phyloP scores from a whole-genome alignment of 441 rosid genomes.

The Caryocar brasiliense region DNA sequence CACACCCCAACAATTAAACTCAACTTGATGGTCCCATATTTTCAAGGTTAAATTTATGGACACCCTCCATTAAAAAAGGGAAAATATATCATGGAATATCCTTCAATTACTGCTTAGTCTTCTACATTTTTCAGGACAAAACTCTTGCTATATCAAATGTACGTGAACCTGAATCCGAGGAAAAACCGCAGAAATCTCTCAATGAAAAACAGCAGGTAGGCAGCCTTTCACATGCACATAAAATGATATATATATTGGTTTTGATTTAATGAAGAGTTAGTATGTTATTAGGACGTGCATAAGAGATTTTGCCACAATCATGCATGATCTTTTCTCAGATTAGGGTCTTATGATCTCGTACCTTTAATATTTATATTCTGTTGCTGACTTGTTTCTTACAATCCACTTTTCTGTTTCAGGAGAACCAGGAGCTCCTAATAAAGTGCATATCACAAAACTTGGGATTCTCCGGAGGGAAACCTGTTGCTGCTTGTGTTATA shows the following conservation, averaged over 20 bases:
- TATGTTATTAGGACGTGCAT: not conserved
- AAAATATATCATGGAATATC: no score
- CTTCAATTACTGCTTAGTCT: slow-evolving; percentile 13
- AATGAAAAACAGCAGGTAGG: slow-evolving; percentile 97
- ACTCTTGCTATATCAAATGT: slow-evolving; percentile 39
- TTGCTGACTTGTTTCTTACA: slow-evolving; percentile 7
- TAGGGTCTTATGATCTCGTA: not conserved
- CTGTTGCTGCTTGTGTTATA: slow-evolving; percentile 93
- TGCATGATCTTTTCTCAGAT: not conserved
- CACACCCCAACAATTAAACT: no score
- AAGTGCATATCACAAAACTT: slow-evolving; percentile 87
- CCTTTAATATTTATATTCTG: slow-evolving; percentile 2
- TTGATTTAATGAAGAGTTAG: not conserved
- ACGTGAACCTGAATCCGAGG: slow-evolving; percentile 91
- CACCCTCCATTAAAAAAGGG: no score
- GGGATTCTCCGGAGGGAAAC: slow-evolving; percentile 86
- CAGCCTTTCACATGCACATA: not conserved
- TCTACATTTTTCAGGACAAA: slow-evolving; percentile 38
- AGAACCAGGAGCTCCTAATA: slow-evolving; percentile 89
- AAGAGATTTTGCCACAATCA: no score
- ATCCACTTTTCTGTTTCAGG: slow-evolving; percentile 42
- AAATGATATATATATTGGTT: not conserved
- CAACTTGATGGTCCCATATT: no score
- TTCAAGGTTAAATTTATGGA: no score
- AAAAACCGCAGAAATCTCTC: slow-evolving; percentile 89